A percentile compares a stretch with the other conserved stretches of the same genome.
Evolutionary conservation across 768 basidiomycete species (phyloP).

Genomic region (Termitomyces sp.): DNA sequence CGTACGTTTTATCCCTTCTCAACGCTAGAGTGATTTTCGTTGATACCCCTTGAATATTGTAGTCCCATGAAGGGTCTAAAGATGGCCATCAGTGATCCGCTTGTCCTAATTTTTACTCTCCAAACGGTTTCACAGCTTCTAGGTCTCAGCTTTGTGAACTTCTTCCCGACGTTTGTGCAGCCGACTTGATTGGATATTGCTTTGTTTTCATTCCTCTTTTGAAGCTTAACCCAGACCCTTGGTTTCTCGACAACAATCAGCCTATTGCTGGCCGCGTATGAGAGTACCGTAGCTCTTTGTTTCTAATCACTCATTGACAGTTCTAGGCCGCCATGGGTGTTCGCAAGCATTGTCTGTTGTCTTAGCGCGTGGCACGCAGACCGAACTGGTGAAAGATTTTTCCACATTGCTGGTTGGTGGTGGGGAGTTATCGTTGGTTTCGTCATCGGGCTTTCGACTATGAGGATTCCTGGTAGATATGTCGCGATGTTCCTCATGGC

Average conservation of each 20-base stretch:
- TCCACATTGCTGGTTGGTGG: conserved; percentile 55
- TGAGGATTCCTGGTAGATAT: conserved; percentile 50
- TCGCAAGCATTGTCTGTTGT: conserved; percentile 45
- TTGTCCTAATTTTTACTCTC: conserved; percentile 50
- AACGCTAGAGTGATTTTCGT: background rate
- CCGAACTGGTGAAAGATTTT: conserved; percentile 60
- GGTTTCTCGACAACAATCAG: conserved; percentile 58
- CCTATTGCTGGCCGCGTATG: conserved; percentile 59
- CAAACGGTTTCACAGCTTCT: conserved; percentile 49
- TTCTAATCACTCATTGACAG: background rate
- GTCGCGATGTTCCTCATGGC: conserved; percentile 66
- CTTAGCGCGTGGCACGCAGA: conserved; percentile 59
- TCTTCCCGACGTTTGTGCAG: conserved; percentile 47
- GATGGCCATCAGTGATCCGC: conserved; percentile 53
- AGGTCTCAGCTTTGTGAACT: conserved; percentile 58
- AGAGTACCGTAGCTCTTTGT: background rate
- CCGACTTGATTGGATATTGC: background rate
- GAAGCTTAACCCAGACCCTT: conserved; percentile 54
- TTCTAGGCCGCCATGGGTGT: conserved; percentile 62
- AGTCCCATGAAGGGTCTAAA: conserved; percentile 52
- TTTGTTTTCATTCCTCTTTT: background rate
- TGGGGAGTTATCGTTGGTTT: conserved; percentile 61
- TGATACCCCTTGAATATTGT: background rate
- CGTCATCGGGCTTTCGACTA: conserved; percentile 56
- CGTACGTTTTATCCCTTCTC: conserved; percentile 36